These are phyloP conservation scores for Pneumocystis canis DNA, from an alignment of 1,139 yeast species.

Conservation along the genomic window DNA sequence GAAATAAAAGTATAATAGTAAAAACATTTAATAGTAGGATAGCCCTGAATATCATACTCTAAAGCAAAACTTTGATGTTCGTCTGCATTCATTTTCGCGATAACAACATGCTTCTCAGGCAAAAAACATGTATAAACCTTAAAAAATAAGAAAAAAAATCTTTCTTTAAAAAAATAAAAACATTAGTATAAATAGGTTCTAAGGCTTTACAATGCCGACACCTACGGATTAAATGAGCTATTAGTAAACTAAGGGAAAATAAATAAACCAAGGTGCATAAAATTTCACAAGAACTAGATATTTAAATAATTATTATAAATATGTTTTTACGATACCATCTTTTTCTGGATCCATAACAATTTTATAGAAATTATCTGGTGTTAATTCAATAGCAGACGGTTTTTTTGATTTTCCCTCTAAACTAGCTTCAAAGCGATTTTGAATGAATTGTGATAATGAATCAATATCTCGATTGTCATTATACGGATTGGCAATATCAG, in stretches of 20 bases:
- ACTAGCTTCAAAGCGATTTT: constrained; percentile 4
- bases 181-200: constrained; percentile 48
- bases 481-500: constrained; percentile 1
- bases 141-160: not conserved
- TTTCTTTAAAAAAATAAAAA: constrained; percentile 35
- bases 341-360: constrained; percentile 42
- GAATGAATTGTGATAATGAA: constrained; percentile 1
- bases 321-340: constrained; percentile 40
- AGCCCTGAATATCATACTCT: constrained; percentile 45
- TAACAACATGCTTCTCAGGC: constrained; percentile 3
- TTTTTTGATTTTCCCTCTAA: not conserved
- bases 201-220: constrained; percentile 62
- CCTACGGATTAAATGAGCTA: constrained; percentile 56
- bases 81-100: constrained; percentile 50
- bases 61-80: constrained; percentile 39
- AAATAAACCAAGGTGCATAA: constrained; percentile 10
- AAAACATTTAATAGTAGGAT: constrained; percentile 49
- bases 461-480: constrained; percentile 5
- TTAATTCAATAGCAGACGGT: constrained; percentile 23
- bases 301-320: constrained; percentile 6
- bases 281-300: constrained; percentile 7
- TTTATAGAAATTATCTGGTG: constrained; percentile 37
- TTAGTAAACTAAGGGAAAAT: not conserved
- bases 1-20: not conserved
- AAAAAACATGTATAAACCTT: not conserved